A percentile compares a stretch with the other conserved stretches of the same genome.
These are phyloP conservation scores for Colletotrichum musicola DNA, from an alignment of 2,329 filamentous ascomycete species.

Conservation along the genomic window DNA sequence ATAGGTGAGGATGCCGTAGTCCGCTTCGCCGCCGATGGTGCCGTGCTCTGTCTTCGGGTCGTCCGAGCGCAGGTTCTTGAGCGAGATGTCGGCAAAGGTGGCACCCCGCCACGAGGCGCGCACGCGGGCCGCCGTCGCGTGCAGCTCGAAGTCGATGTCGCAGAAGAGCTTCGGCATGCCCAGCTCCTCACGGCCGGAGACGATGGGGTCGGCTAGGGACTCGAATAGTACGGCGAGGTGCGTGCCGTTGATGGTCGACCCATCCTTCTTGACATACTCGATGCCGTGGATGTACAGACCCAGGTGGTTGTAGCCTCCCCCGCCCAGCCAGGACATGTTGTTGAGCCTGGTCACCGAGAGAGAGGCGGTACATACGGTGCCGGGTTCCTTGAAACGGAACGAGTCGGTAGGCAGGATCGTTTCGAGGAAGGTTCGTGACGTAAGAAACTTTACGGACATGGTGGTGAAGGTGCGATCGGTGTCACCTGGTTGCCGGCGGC, in stretches of 20 bases:
- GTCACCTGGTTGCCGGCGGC: slow-evolving; percentile 28
- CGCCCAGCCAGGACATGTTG: slow-evolving; percentile 72
- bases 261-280: slow-evolving; percentile 64
- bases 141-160: slow-evolving; percentile 59
- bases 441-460: slow-evolving; percentile 63
- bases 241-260: slow-evolving; percentile 61
- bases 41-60: slow-evolving; percentile 43
- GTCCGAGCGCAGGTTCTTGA: slow-evolving; percentile 50
- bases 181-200: slow-evolving; percentile 70
- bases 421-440: slow-evolving; percentile 61
- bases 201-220: slow-evolving; percentile 68
- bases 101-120: slow-evolving; percentile 57
- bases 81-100: slow-evolving; percentile 53
- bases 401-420: slow-evolving; percentile 58
- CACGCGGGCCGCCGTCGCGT: slow-evolving; percentile 48
- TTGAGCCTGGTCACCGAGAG: slow-evolving; percentile 57
- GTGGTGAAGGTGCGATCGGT: slow-evolving; percentile 56
- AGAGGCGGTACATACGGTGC: slow-evolving; percentile 58
- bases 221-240: slow-evolving; percentile 72
- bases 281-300: slow-evolving; percentile 74
- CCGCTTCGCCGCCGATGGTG: slow-evolving; percentile 42
- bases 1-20: slow-evolving; percentile 66
- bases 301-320: slow-evolving; percentile 68
- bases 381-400: slow-evolving; percentile 57
- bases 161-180: slow-evolving; percentile 72